phyloP scores from a whole-genome alignment of 1,284 basidiomycete species.

The Bondarzewia mesenterica region DNA sequence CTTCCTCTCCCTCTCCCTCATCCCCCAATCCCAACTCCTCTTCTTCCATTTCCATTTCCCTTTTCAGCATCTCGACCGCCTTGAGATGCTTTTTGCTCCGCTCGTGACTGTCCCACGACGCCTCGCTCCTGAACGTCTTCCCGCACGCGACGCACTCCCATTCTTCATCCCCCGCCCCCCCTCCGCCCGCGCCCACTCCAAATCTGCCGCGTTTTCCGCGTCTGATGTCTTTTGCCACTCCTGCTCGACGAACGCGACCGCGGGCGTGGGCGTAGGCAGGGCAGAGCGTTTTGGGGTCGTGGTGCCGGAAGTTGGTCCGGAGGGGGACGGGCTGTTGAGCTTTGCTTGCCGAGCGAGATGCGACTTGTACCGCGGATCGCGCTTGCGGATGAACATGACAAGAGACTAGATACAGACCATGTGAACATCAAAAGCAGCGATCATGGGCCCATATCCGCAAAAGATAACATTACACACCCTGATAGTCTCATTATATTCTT shows the following conservation, averaged over 20 bases:
- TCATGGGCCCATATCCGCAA: background rate
- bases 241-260: constrained; percentile 59
- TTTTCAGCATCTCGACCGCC: constrained; percentile 70
- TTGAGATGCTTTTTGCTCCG: constrained; percentile 93
- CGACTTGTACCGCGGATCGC: constrained; percentile 87
- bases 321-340: constrained; percentile 22
- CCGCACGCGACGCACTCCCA: constrained; percentile 97
- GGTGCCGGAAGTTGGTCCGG: constrained; percentile 15
- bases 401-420: constrained; percentile 47
- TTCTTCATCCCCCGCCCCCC: constrained; percentile 64
- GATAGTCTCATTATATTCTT: constrained; percentile 92
- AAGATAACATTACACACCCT: constrained; percentile 46
- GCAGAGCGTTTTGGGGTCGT: constrained; percentile 12
- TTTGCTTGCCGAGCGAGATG: constrained; percentile 50
- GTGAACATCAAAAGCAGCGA: constrained; percentile 1
- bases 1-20: constrained; percentile 16
- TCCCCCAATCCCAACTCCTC: constrained; percentile 39
- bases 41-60: constrained; percentile 74
- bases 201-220: constrained; percentile 41
- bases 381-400: constrained; percentile 83
- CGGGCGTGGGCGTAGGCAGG: constrained; percentile 15
- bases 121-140: constrained; percentile 88
- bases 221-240: constrained; percentile 70
- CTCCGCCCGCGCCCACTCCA: constrained; percentile 65
- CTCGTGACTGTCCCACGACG: constrained; percentile 95